A percentile compares a stretch with the other conserved stretches of the same genome.
Evolutionary conservation across 1,284 basidiomycete species (phyloP).

Genomic region (Inonotus obliquus): DNA sequence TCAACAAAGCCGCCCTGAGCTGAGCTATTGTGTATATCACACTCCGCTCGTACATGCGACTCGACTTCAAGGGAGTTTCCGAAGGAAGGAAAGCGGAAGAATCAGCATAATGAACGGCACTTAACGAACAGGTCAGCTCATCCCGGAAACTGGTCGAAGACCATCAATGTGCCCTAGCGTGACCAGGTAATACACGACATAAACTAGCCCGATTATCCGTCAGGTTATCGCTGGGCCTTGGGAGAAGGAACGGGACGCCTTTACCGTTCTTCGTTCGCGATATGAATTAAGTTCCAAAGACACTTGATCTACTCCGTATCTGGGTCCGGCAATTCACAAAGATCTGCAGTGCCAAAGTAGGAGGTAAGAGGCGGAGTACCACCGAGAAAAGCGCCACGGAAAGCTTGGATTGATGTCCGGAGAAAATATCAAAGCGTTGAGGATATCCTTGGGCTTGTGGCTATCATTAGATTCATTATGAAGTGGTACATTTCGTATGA

Average conservation of each 20-base stretch:
- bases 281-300: neutral
- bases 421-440: neutral
- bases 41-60: too few species aligned
- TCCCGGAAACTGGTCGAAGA: neutral
- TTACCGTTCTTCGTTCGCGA: neutral
- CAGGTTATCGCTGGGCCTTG: neutral
- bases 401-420: neutral
- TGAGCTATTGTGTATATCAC: too few species aligned
- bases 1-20: neutral
- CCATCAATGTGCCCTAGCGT: neutral
- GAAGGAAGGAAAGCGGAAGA: too few species aligned
- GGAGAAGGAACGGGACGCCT: neutral
- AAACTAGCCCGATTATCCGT: neutral
- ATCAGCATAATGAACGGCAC: too few species aligned
- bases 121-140: neutral
- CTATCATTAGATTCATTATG: neutral
- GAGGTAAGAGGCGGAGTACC: too few species aligned
- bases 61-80: too few species aligned
- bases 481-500: neutral
- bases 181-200: neutral
- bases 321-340: neutral
- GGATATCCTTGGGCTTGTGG: neutral
- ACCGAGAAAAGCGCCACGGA: neutral
- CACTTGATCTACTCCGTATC: neutral
- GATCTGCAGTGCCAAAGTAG: constrained; percentile 1